These are phyloP conservation scores for Penicillium malachiteum DNA, from an alignment of 495 filamentous ascomycete genomes.

Conservation along the genomic window DNA sequence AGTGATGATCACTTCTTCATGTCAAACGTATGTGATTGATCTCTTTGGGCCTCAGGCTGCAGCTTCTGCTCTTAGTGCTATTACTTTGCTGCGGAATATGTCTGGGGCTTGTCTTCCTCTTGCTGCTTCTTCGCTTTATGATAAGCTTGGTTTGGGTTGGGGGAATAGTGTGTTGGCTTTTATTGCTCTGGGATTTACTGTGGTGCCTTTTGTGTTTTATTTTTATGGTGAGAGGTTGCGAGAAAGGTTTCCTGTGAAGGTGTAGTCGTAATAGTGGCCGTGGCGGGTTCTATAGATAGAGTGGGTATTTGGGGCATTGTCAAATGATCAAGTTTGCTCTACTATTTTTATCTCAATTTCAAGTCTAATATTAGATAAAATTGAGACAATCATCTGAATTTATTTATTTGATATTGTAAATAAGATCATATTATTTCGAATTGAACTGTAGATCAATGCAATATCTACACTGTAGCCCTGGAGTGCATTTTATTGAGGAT, in stretches of 20 bases:
- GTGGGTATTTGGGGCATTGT: no score
- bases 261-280: neutral
- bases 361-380: no score
- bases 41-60: constrained; percentile 55
- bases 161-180: constrained; percentile 44
- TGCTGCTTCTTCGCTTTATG: constrained; percentile 36
- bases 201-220: constrained; percentile 25
- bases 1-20: constrained; percentile 56
- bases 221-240: neutral
- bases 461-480: no score
- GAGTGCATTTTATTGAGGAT: no score
- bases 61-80: constrained; percentile 39
- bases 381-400: no score
- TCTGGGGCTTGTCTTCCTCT: constrained; percentile 38
- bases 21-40: constrained; percentile 60
- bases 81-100: constrained; percentile 14
- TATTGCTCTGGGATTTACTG: constrained; percentile 34
- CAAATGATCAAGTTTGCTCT: no score
- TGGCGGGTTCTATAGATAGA: no score
- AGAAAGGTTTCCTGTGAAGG: neutral
- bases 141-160: constrained; percentile 41
- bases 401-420: no score
- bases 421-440: no score
- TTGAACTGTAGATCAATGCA: no score
- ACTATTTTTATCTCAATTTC: no score